A percentile compares a stretch with the other conserved stretches of the same genome.
Conservation (phyloP, 2,329 filamentous ascomycete genomes). For the Penicillium sp. region DNA sequence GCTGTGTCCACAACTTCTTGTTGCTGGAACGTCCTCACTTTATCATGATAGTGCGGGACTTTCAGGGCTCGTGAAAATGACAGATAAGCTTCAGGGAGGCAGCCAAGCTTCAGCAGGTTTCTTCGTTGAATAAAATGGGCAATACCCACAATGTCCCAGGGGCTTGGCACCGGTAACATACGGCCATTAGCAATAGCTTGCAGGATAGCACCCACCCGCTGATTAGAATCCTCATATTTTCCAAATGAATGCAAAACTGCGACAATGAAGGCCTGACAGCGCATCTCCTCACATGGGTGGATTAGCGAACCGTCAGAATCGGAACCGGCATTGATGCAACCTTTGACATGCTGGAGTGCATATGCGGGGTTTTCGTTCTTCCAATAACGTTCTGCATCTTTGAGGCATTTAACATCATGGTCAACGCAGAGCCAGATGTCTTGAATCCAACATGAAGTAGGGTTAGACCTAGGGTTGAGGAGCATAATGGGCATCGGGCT, state of each 20-base stretch:
- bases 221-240: not conserved
- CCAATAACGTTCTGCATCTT: not conserved
- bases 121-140: constrained; percentile 20
- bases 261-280: not conserved
- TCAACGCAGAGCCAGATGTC: not conserved
- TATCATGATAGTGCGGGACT: constrained; percentile 18
- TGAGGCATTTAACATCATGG: not conserved
- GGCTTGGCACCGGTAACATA: not conserved
- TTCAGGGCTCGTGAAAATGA: constrained; percentile 13
- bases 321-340: not conserved
- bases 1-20: constrained; percentile 7
- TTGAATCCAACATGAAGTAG: not conserved
- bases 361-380: not conserved
- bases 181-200: not conserved
- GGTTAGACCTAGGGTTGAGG: not conserved
- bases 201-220: not conserved
- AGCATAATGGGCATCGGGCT: not conserved
- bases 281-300: not conserved
- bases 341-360: not conserved
- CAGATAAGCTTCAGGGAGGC: constrained; percentile 18
- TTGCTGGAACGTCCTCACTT: constrained; percentile 15
- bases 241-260: not conserved
- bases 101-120: constrained; percentile 14
- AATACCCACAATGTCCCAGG: constrained; percentile 12
- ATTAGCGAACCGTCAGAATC: not conserved